Conservation (phyloP, 139 green algal species). For the Chlorella sorokiniana region DNA sequence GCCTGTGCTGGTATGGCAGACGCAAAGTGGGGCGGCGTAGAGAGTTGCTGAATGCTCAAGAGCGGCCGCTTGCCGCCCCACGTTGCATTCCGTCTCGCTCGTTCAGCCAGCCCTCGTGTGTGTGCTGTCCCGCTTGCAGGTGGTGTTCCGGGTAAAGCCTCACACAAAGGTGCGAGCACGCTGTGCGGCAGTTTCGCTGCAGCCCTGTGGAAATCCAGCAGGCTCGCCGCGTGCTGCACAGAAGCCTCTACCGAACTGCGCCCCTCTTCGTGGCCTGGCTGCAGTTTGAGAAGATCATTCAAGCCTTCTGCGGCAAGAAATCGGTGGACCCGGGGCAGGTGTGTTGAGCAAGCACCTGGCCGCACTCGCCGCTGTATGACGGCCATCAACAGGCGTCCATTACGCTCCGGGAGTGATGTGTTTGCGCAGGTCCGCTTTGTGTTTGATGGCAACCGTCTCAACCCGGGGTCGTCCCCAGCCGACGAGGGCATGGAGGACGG, state of each 20-base stretch:
- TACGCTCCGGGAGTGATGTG: too few species aligned
- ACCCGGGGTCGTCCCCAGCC: neutral
- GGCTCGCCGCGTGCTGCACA: too few species aligned
- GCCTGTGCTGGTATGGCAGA: too few species aligned
- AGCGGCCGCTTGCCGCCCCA: neutral
- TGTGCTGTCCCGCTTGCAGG: constrained; percentile 11
- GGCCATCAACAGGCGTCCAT: too few species aligned
- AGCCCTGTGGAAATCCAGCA: neutral
- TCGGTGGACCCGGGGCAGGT: constrained; percentile 26
- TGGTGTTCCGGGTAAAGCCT: constrained; percentile 54
- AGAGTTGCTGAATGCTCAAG: neutral
- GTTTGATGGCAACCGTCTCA: constrained; percentile 35
- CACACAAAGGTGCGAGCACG: constrained; percentile 24
- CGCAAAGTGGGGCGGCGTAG: too few species aligned
- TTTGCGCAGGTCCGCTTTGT: constrained; percentile 41
- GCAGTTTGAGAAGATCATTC: constrained; percentile 50
- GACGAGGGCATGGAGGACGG: constrained; percentile 36
- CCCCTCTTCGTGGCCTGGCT: neutral
- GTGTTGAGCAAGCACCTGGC: neutral
- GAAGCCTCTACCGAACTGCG: neutral
- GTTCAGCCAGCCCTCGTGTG: too few species aligned
- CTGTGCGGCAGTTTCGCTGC: too few species aligned
- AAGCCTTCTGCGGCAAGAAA: constrained; percentile 49
- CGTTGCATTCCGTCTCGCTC: neutral
- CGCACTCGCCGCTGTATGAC: too few species aligned